A percentile compares a stretch with the other conserved stretches of the same genome.
Evolutionary conservation across 768 basidiomycete species (phyloP).

Genomic region (Leccinum imitatum): DNA sequence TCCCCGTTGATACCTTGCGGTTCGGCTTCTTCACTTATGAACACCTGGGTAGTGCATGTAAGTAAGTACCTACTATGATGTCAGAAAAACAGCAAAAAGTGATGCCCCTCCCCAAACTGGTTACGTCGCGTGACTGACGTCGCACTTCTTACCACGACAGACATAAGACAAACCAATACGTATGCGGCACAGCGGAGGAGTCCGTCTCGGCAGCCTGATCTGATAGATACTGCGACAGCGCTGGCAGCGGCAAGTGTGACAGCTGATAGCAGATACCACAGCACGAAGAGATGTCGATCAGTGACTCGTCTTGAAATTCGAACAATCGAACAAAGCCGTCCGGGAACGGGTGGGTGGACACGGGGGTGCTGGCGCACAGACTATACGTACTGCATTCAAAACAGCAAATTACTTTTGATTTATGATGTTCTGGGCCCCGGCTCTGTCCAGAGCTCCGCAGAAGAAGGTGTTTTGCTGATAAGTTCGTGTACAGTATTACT

Average conservation of each 20-base stretch:
- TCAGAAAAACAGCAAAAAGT: neutral
- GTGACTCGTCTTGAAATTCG: too few species aligned
- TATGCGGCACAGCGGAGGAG: neutral
- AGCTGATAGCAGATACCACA: too few species aligned
- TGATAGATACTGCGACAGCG: neutral
- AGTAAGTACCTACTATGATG: neutral
- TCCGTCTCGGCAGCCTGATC: neutral
- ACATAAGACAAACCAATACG: neutral
- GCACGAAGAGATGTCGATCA: too few species aligned
- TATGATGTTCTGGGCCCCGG: too few species aligned
- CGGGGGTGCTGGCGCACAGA: neutral
- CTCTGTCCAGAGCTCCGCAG: neutral
- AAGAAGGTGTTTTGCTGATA: neutral
- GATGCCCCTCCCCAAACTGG: too few species aligned
- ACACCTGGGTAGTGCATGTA: neutral
- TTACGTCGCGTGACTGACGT: neutral
- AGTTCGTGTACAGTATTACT: neutral
- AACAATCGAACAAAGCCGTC: too few species aligned
- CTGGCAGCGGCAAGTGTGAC: neutral
- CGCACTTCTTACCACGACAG: neutral
- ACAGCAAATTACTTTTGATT: neutral
- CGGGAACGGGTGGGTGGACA: too few species aligned
- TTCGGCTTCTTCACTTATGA: neutral
- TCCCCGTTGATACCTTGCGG: neutral
- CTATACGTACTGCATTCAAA: neutral